These are phyloP conservation scores for Hibiscus mutabilis DNA, from an alignment of 345 rosid genomes.

Conservation along the genomic window DNA sequence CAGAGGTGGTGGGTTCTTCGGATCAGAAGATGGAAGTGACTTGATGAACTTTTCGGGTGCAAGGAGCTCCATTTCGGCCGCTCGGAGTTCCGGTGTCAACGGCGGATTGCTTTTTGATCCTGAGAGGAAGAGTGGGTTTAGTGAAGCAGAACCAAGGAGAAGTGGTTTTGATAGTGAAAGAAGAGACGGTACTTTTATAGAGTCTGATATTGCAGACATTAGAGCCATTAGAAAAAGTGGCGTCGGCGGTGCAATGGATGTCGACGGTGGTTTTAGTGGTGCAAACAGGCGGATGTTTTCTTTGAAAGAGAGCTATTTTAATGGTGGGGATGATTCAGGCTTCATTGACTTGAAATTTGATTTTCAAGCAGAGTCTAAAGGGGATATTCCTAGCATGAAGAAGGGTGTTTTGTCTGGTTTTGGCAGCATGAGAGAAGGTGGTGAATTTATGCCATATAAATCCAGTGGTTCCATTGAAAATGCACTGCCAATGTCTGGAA, in stretches of 20 bases:
- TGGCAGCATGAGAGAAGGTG: slow-evolving; percentile 50
- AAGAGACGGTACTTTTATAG: slow-evolving; percentile 24
- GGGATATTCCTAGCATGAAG: slow-evolving; percentile 19
- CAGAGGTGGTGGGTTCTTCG: slow-evolving; percentile 54
- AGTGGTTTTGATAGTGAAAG: slow-evolving; percentile 38
- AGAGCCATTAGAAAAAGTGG: not conserved
- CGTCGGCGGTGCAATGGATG: not conserved
- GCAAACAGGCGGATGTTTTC: slow-evolving; percentile 56
- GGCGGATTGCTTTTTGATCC: slow-evolving; percentile 57
- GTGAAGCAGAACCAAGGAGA: slow-evolving; percentile 49
- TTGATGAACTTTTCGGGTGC: slow-evolving; percentile 49
- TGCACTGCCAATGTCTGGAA: slow-evolving; percentile 5
- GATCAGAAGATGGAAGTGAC: slow-evolving; percentile 65
- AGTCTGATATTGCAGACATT: slow-evolving; percentile 19
- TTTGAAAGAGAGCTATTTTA: slow-evolving; percentile 62
- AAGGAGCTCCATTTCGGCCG: slow-evolving; percentile 60
- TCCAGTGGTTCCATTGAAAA: slow-evolving; percentile 13
- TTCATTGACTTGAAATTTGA: slow-evolving; percentile 89
- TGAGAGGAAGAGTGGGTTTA: slow-evolving; percentile 74
- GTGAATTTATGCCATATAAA: slow-evolving; percentile 25
- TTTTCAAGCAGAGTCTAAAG: slow-evolving; percentile 38
- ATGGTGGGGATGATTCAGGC: slow-evolving; percentile 66
- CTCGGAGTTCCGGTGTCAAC: slow-evolving; percentile 76
- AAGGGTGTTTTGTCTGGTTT: slow-evolving; percentile 33
- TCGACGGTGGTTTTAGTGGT: slow-evolving; percentile 13